Base-by-base conservation (phyloP, 495 filamentous ascomycete species). In the Geopyxis carbonaria region DNA sequence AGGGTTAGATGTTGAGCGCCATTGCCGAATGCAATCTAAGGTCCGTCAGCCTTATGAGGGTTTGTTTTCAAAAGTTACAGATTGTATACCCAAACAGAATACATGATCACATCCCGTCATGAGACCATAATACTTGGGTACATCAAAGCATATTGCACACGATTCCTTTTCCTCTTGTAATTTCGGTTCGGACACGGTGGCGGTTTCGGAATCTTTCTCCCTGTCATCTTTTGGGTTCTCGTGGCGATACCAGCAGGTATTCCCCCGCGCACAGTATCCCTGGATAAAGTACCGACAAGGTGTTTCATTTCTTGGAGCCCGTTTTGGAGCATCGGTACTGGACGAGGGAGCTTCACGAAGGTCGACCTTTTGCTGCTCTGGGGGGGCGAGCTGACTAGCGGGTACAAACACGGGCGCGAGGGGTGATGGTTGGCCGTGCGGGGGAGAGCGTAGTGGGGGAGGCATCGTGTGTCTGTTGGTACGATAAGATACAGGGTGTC, bases 81-180 rank as follows among this genome's bases (percentile, higher is more conserved):
- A 28, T 30, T 3, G 1, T 30, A 9, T 50, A 57, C 54, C 19
- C 19, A 57, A 53, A 23, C 54, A 57, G 25, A 57, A 57, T 11
- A 53, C 46, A 31, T 57, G 54, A 21, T 53, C 44, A 38, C 54
- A 57, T 31, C 45, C 56, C 8, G 50, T 46, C 39, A 57, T 37
- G 14, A 57, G 38, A 23, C 53, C 54, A 36, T 50, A 57, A 1
- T 43, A 53, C 20, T 41, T 40, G 23, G 54, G 54, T 13, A 18
- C 43, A 19, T 57, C 53, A 31, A 47, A 50, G 42, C 54, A 57
- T 8, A 57, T 57, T 8, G 53, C 49, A 39, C 54, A 57, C 10
- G 43, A 25, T 6, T 53, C 49, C 15, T 25, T 40, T 11, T 50
- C 41, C 25, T 30, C 9, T 18, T 39, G n/a, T n/a, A n/a, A n/a